Percentiles rank a stretch among this genome's conserved stretches.
Evolutionary conservation across 1,284 basidiomycete genomes (phyloP).

Genomic region (Thecaphora thlaspeos): DNA sequence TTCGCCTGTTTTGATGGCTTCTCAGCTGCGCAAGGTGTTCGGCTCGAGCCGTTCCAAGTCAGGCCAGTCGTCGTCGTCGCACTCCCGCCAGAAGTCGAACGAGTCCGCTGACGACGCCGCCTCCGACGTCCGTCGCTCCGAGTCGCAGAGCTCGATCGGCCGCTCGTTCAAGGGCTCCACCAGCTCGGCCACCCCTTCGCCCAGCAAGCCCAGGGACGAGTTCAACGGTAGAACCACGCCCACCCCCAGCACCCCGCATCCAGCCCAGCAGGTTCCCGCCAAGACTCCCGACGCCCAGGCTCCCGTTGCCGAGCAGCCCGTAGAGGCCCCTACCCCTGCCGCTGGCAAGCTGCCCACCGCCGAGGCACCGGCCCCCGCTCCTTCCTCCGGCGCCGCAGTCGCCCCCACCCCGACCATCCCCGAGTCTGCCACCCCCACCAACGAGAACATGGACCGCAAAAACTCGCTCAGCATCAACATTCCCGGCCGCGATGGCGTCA

Average conservation of each 20-base stretch:
- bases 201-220: not conserved
- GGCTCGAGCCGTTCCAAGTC: conserved; percentile 37
- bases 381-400: not conserved
- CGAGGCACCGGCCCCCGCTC: conserved; percentile 2
- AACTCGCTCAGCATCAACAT: conserved; percentile 33
- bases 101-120: not conserved
- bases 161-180: conserved; percentile 7
- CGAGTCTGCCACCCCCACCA: not conserved
- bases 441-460: conserved; percentile 13
- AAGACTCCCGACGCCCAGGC: not conserved
- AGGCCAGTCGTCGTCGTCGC: conserved; percentile 22
- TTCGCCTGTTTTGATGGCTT: too few relatives aligned
- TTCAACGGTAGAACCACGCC: not conserved
- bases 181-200: conserved; percentile 3
- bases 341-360: conserved; percentile 7
- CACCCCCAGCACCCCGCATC: not conserved
- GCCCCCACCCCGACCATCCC: too few relatives aligned
- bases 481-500: conserved; percentile 13
- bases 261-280: too few relatives aligned
- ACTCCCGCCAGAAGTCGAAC: conserved; percentile 8
- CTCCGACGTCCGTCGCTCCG: not conserved
- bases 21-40: conserved; percentile 36
- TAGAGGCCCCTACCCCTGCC: not conserved
- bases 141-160: not conserved
- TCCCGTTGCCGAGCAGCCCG: not conserved